Conservation (phyloP, 495 filamentous ascomycete genomes). For the Penicillium samsonianum region DNA sequence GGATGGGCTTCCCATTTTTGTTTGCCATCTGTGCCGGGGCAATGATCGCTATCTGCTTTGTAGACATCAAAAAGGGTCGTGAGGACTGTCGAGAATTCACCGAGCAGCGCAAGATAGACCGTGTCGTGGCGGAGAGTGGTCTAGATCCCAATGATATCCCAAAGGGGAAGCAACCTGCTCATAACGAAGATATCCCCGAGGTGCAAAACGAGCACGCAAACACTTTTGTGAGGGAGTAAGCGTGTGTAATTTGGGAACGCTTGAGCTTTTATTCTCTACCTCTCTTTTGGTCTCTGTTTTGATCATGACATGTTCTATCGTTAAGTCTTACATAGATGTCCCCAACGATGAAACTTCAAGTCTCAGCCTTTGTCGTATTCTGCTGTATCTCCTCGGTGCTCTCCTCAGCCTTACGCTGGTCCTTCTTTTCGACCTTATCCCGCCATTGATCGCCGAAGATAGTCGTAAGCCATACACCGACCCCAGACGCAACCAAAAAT, state of each 20-base stretch:
- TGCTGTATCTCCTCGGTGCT: neutral
- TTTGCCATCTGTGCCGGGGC: constrained; percentile 46
- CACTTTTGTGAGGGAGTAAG: neutral
- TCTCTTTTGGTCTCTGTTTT: neutral
- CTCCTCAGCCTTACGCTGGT: constrained; percentile 16
- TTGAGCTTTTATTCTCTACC: neutral
- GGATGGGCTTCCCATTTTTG: constrained; percentile 55
- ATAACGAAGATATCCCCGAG: constrained; percentile 1
- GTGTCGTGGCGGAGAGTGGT: constrained; percentile 28
- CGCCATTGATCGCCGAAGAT: constrained; percentile 58
- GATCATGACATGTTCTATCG: neutral
- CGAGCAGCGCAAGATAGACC: constrained; percentile 39
- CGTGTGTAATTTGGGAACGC: neutral
- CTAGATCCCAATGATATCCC: constrained; percentile 17
- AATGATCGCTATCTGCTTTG: constrained; percentile 45
- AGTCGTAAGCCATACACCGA: constrained; percentile 49
- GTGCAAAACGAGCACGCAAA: neutral
- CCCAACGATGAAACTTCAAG: constrained; percentile 1
- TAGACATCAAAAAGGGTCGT: constrained; percentile 51
- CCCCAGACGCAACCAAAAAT: constrained; percentile 53
- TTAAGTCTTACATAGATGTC: neutral
- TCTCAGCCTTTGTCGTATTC: constrained; percentile 15
- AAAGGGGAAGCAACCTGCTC: constrained; percentile 15
- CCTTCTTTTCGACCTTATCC: constrained; percentile 48
- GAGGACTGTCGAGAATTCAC: constrained; percentile 44